These are phyloP conservation scores for Vitellaria paradoxa DNA, from an alignment of 179 eudicot genomes.

Conservation along the genomic window DNA sequence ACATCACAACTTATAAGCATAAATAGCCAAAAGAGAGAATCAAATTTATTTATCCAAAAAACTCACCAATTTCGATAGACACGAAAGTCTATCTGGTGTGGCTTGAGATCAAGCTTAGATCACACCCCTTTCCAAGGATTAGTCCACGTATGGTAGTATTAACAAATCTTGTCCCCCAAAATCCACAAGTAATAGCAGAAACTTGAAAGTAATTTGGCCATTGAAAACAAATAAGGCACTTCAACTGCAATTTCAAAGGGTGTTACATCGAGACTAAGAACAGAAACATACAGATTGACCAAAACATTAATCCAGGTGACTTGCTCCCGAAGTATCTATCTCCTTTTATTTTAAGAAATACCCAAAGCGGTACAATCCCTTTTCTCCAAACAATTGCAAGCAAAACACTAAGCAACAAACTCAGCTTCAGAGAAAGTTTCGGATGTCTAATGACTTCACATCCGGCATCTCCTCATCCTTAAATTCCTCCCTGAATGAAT, in stretches of 20 bases:
- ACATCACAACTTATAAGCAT: too few relatives aligned
- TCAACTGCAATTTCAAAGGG: not conserved
- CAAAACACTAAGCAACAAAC: not conserved
- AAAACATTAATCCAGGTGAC: constrained; percentile 4
- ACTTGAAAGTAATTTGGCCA: not conserved
- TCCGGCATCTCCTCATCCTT: constrained; percentile 79
- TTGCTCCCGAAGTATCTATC: not conserved
- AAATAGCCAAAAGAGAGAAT: too few relatives aligned
- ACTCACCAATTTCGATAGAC: too few relatives aligned
- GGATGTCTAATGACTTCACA: constrained; percentile 78
- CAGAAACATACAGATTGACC: constrained; percentile 3
- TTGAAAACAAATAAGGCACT: not conserved
- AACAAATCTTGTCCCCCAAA: not conserved
- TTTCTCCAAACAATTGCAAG: not conserved
- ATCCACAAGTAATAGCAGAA: not conserved
- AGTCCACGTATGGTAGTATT: not conserved
- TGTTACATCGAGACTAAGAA: not conserved
- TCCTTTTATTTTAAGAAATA: too few relatives aligned
- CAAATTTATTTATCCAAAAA: too few relatives aligned
- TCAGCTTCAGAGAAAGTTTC: constrained; percentile 61
- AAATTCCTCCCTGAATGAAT: constrained; percentile 68
- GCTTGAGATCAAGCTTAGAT: not conserved
- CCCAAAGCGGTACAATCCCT: too few relatives aligned
- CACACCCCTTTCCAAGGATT: not conserved
- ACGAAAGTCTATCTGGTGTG: too few relatives aligned